A percentile compares a stretch with the other conserved stretches of the same genome.
phyloP scores from a whole-genome alignment of 2,329 filamentous ascomycete genomes.

The Clonostachys byssicola region DNA sequence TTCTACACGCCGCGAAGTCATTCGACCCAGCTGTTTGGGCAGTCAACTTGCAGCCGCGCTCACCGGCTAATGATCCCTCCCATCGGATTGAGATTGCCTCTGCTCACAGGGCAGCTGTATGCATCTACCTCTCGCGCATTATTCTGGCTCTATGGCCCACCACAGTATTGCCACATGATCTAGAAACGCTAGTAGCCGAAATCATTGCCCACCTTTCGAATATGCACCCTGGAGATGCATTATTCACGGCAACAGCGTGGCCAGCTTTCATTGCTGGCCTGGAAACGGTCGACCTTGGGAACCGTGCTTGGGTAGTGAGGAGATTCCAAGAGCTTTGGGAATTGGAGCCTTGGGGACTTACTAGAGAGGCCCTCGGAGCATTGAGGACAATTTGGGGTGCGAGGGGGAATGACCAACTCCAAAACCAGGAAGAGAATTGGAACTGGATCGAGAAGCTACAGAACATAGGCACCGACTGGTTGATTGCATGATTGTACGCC shows the following conservation, averaged over 20 bases:
- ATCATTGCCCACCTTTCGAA: constrained; percentile 45
- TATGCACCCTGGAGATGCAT: constrained; percentile 40
- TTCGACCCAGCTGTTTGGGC: too few relatives aligned
- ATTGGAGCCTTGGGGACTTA: constrained; percentile 37
- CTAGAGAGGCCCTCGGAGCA: too few relatives aligned
- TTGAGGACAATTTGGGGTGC: too few relatives aligned
- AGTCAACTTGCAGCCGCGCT: too few relatives aligned
- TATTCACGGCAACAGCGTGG: constrained; percentile 59
- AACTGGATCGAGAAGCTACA: too few relatives aligned
- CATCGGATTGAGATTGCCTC: constrained; percentile 32
- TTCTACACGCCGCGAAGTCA: too few relatives aligned
- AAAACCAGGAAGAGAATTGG: too few relatives aligned
- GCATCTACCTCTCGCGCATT: constrained; percentile 39
- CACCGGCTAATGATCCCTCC: too few relatives aligned
- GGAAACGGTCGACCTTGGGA: constrained; percentile 40
- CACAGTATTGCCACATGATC: constrained; percentile 27
- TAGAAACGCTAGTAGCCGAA: constrained; percentile 39
- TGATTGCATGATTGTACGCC: too few relatives aligned
- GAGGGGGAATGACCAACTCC: too few relatives aligned
- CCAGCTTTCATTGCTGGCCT: constrained; percentile 54
- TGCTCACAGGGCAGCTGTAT: constrained; percentile 40
- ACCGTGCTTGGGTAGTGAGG: constrained; percentile 46
- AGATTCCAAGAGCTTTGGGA: constrained; percentile 38
- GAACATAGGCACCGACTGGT: too few relatives aligned
- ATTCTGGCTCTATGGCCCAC: constrained; percentile 27